Evolutionary conservation across 2,329 filamentous ascomycete genomes (phyloP), one percentile per base, ranked within the genome.

Genomic region (Neonectria punicea): DNA sequence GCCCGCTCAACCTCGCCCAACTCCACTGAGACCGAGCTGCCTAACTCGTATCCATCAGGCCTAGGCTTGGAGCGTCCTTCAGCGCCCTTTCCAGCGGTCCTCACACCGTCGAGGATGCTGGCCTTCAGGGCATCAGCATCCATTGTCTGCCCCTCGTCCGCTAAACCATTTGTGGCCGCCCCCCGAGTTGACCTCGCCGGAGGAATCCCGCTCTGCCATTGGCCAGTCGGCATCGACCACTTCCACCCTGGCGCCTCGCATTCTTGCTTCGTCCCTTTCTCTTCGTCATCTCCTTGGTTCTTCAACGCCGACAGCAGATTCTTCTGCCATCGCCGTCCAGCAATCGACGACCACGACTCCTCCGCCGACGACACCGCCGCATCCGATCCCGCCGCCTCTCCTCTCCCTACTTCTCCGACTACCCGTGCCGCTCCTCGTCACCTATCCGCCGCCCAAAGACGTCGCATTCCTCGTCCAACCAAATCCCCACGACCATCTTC

Each of bases 291-390:
- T 65, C 67, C 66, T 70, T 71, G 70, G 71, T 62, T 65, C 55
- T 63, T 65, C 66, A 67, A 61, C 67, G 69, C 73, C 71, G 67
- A 67, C 60, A 66, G 63, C 69, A 73, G 64, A 62, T 62, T 65
- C 58, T 62, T 65, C 58, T 65, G 68, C 57, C 58, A 51, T 61
- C 63, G 58, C 63, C 54, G 66, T 64, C 59, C 62, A 67, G 66
- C 64, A 65, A 63, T 56, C 60, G 39, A 43, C 59, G 25, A 57
- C 60, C 18, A 65, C 61, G 36, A 64, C 34, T 34, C 54, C 50
- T 28, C 20, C 36, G 9, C 11, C 34, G 16, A 50, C 54, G 36
- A 20, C 46, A 43, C n/a, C 43, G 18, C 58, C 36, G 11, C 39
- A 44, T 22, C 43, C 14, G 49, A 67, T 54, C 14, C 43, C 16